phyloP scores from a whole-genome alignment of 306 rosid genomes.

The Cucurbita argyrosperma region DNA sequence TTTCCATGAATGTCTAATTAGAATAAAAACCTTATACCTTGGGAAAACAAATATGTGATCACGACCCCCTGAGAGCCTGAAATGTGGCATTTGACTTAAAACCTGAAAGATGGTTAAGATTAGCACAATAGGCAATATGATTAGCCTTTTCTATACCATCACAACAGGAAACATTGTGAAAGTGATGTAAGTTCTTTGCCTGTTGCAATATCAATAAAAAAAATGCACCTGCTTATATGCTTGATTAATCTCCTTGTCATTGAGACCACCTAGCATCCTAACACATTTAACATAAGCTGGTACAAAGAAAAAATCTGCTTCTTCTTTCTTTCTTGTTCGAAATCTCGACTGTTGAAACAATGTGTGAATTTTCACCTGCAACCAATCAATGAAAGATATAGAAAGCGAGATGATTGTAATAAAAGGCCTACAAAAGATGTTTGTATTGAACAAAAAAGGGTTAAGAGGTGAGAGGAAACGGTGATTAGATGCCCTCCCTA shows the following conservation, averaged over 20 bases:
- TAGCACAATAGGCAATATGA: background rate
- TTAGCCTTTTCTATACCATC: background rate
- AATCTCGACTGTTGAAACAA: slow-evolving; percentile 45
- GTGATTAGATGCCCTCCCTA: background rate
- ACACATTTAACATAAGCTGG: slow-evolving; percentile 81
- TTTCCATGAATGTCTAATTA: background rate
- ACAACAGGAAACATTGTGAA: no score
- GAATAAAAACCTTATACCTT: slow-evolving; percentile 31
- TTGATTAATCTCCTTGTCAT: slow-evolving; percentile 66
- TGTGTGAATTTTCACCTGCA: slow-evolving; percentile 89
- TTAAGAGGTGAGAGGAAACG: background rate
- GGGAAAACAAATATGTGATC: slow-evolving; percentile 90
- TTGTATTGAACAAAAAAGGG: background rate
- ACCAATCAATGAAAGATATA: background rate
- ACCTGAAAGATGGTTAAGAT: slow-evolving; percentile 26
- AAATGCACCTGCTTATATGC: slow-evolving; percentile 44
- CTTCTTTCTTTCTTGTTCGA: slow-evolving; percentile 64
- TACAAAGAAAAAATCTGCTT: slow-evolving; percentile 85
- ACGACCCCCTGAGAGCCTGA: slow-evolving; percentile 88
- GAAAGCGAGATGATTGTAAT: background rate
- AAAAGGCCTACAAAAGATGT: background rate
- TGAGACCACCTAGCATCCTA: slow-evolving; percentile 83
- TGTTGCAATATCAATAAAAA: background rate
- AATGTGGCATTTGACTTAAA: slow-evolving; percentile 83
- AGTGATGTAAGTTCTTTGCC: background rate